Conservation (phyloP, 2,329 filamentous ascomycete genomes). For the Verticillium longisporum region DNA sequence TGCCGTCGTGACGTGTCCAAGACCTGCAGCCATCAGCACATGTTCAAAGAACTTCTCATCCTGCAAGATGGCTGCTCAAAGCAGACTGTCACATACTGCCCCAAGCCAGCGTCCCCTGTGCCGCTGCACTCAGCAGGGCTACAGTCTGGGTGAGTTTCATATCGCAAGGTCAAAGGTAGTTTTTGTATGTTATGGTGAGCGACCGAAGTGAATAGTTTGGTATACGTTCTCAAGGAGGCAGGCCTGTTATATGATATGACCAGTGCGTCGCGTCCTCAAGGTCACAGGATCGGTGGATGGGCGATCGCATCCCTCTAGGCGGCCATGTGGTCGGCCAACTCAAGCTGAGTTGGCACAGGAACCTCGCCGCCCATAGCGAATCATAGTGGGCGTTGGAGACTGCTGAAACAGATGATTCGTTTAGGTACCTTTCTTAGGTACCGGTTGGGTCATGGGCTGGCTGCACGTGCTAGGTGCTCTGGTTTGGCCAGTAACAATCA, state of each 20-base stretch:
- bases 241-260: background rate
- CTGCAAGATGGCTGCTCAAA: background rate
- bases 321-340: background rate
- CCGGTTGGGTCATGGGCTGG: no score
- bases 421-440: no score
- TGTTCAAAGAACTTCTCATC: conserved; percentile 26
- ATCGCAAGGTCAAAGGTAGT: background rate
- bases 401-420: background rate
- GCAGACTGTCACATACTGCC: conserved; percentile 26
- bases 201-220: background rate
- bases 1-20: conserved; percentile 60
- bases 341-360: background rate
- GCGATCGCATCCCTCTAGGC: background rate
- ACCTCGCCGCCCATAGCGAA: background rate
- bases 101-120: conserved; percentile 30
- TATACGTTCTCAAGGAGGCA: background rate
- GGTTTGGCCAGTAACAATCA: no score
- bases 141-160: conserved; percentile 23
- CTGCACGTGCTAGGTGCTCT: no score
- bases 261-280: background rate
- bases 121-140: conserved; percentile 19
- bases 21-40: conserved; percentile 29
- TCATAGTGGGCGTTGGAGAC: background rate
- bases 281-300: background rate
- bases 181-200: background rate